phyloP scores from a whole-genome alignment of 2,329 filamentous ascomycete genomes.

The Alternaria sp. region DNA sequence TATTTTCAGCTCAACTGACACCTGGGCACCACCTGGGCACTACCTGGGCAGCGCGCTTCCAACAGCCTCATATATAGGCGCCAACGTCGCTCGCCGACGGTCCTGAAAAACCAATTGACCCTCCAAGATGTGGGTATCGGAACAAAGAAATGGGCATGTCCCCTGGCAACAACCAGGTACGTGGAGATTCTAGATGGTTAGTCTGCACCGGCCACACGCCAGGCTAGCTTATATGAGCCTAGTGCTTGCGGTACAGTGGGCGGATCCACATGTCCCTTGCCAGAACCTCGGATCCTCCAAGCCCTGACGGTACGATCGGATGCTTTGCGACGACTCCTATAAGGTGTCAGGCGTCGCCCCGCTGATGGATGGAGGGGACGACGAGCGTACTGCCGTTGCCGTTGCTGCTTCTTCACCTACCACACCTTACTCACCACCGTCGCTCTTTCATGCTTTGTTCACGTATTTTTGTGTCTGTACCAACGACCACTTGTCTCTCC shows the following conservation, averaged over 20 bases:
- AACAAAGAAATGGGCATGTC: background rate
- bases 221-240: background rate
- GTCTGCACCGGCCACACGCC: background rate
- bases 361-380: background rate
- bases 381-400: slow-evolving; percentile 4
- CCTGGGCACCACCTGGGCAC: background rate
- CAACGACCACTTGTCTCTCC: slow-evolving; percentile 1
- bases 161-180: background rate
- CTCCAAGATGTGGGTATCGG: background rate
- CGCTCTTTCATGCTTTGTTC: slow-evolving; percentile 1
- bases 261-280: slow-evolving; percentile 1
- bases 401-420: slow-evolving; percentile 1
- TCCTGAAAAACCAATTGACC: background rate
- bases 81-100: background rate
- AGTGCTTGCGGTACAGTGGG: background rate
- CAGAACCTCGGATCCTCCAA: slow-evolving; percentile 4
- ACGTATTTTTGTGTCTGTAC: background rate
- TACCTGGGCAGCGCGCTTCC: background rate
- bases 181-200: background rate
- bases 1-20: slow-evolving; percentile 6
- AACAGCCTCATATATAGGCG: background rate
- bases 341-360: slow-evolving; percentile 5
- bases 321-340: slow-evolving; percentile 7
- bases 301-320: slow-evolving; percentile 2
- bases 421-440: slow-evolving; percentile 2